phyloP scores from a whole-genome alignment of 2,329 filamentous ascomycete genomes.

The Exophiala xenobiotica region DNA sequence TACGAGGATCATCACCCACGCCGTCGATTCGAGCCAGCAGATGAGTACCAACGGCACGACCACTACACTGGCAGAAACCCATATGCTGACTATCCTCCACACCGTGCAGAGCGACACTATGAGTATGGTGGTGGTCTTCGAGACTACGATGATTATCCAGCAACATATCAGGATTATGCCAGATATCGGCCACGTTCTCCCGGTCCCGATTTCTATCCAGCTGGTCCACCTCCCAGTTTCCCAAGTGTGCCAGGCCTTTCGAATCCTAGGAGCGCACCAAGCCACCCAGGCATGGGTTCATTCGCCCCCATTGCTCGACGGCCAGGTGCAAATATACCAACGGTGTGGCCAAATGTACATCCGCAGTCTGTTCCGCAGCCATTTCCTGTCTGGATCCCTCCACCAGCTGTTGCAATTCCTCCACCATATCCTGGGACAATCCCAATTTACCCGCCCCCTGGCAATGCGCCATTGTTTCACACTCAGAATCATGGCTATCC shows the following conservation, averaged over 20 bases:
- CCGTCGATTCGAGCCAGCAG: constrained; percentile 6
- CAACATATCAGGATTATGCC: constrained; percentile 1
- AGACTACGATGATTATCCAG: constrained; percentile 11
- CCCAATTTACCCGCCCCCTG: constrained; percentile 11
- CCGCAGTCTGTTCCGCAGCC: too few relatives aligned
- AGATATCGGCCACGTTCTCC: too few relatives aligned
- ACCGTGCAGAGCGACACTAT: constrained; percentile 7
- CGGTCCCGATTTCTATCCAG: neutral
- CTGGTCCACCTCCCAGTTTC: constrained; percentile 1
- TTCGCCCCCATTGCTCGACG: neutral
- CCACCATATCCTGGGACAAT: constrained; percentile 5
- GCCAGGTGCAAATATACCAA: too few relatives aligned
- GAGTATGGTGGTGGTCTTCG: constrained; percentile 8
- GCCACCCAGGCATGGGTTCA: neutral
- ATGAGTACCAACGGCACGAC: neutral
- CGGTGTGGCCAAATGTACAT: too few relatives aligned
- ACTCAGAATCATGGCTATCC: constrained; percentile 1
- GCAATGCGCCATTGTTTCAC: constrained; percentile 12
- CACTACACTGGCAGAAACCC: constrained; percentile 2
- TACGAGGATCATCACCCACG: constrained; percentile 9
- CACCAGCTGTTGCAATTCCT: constrained; percentile 2
- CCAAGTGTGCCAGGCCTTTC: neutral
- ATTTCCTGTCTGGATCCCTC: constrained; percentile 7
- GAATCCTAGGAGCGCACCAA: neutral
- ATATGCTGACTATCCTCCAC: constrained; percentile 14